Conservation (phyloP, 2,329 filamentous ascomycete genomes). For the Paradendryphiella salina region DNA sequence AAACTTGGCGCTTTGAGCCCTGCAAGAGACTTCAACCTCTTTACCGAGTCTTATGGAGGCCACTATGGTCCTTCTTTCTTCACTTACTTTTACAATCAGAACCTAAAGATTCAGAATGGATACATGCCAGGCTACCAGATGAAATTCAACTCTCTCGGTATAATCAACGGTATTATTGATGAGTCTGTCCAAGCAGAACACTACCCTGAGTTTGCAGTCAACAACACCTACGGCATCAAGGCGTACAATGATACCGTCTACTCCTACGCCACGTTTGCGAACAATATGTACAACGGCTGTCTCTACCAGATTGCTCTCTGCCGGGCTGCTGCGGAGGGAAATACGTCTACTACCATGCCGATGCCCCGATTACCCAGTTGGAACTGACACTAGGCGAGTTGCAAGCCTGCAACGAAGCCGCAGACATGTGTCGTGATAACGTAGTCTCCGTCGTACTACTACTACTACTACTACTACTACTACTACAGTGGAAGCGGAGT, state of each 20-base stretch:
- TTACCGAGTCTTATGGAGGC: conserved; percentile 58
- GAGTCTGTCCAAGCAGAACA: conserved; percentile 55
- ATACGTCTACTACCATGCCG: conserved; percentile 26
- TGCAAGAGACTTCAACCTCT: conserved; percentile 55
- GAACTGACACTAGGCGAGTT: conserved; percentile 37
- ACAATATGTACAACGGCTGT: conserved; percentile 54
- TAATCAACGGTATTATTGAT: conserved; percentile 54
- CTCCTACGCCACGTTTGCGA: conserved; percentile 61
- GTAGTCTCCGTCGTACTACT: conserved; percentile 62
- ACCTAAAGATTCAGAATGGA: conserved; percentile 58
- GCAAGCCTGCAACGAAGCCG: conserved; percentile 58
- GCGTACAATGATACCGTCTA: conserved; percentile 62
- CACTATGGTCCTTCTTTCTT: conserved; percentile 61
- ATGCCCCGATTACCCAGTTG: conserved; percentile 17
- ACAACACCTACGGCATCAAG: conserved; percentile 61
- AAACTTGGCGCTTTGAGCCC: conserved; percentile 44
- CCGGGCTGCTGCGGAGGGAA: conserved; percentile 48
- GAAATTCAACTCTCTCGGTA: conserved; percentile 58
- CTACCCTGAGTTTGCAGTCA: conserved; percentile 58
- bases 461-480: conserved; percentile 64
- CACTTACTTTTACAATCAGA: conserved; percentile 62
- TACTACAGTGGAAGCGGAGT: conserved; percentile 57
- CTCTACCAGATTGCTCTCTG: conserved; percentile 57
- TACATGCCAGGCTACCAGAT: conserved; percentile 54
- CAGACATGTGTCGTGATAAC: conserved; percentile 59